phyloP scores from a whole-genome alignment of 116 monocot genomes.

The Posidonia oceanica region DNA sequence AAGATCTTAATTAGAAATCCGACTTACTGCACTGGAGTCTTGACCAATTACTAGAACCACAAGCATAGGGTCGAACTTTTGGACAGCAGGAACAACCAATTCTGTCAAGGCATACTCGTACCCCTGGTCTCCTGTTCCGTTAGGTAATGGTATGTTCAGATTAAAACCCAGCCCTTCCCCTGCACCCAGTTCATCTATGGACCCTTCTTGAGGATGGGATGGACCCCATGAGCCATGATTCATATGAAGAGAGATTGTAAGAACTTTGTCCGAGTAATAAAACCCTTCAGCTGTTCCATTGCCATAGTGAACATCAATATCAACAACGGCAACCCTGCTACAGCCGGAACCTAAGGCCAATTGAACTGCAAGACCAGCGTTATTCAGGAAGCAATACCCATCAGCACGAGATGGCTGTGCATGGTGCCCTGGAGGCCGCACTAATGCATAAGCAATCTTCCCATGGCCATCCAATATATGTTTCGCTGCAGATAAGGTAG shows the following conservation, averaged over 20 bases:
- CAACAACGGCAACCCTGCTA: constrained; percentile 43
- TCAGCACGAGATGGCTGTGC: constrained; percentile 85
- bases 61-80: constrained; percentile 42
- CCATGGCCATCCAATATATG: constrained; percentile 47
- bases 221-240: constrained; percentile 89
- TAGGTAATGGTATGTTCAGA: constrained; percentile 85
- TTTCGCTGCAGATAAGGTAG: constrained; percentile 69
- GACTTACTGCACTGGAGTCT: constrained; percentile 79
- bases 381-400: constrained; percentile 92
- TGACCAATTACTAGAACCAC: constrained; percentile 68
- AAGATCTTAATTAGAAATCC: background rate
- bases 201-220: constrained; percentile 77
- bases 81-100: constrained; percentile 64
- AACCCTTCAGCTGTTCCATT: constrained; percentile 95
- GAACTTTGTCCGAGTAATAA: constrained; percentile 53
- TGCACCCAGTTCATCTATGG: constrained; percentile 59
- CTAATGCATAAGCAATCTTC: constrained; percentile 72
- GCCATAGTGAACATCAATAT: constrained; percentile 91
- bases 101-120: constrained; percentile 70
- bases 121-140: constrained; percentile 77
- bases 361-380: constrained; percentile 70
- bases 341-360: constrained; percentile 53
- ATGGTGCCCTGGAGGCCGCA: constrained; percentile 93
- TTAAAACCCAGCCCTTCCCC: constrained; percentile 66
- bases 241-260: constrained; percentile 89